These are phyloP conservation scores for Colletotrichum liriopes DNA, from an alignment of 2,329 filamentous ascomycete species.

Conservation along the genomic window DNA sequence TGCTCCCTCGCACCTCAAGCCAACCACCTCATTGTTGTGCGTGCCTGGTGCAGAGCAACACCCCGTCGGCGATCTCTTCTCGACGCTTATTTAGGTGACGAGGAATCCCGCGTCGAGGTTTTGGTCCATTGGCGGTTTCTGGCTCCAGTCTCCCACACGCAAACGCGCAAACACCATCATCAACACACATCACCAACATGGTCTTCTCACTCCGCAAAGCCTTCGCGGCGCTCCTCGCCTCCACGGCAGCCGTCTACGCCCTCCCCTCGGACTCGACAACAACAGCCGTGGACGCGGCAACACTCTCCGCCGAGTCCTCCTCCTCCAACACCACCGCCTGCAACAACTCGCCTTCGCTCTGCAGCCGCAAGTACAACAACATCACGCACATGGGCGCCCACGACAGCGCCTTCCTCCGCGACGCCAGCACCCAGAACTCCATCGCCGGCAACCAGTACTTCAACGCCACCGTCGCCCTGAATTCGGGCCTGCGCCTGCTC, in stretches of 20 bases:
- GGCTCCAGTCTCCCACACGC: background rate
- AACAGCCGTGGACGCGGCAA: too few relatives aligned
- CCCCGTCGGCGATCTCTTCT: background rate
- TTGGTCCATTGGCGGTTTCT: background rate
- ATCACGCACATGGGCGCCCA: conserved; percentile 86
- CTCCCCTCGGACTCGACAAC: too few relatives aligned
- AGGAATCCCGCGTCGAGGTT: background rate
- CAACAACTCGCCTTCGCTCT: conserved; percentile 86
- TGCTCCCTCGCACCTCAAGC: background rate
- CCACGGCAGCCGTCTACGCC: conserved; percentile 43
- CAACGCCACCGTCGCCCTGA: conserved; percentile 80
- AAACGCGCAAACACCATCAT: background rate
- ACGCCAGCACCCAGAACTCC: conserved; percentile 73
- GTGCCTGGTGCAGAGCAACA: conserved; percentile 12
- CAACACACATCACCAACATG: conserved; percentile 44
- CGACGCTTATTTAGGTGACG: conserved; percentile 9
- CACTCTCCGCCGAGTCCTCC: background rate
- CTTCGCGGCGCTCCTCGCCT: conserved; percentile 46
- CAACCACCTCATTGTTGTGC: conserved; percentile 28
- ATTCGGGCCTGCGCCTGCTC: conserved; percentile 80
- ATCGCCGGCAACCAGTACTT: conserved; percentile 81
- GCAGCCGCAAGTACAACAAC: conserved; percentile 79
- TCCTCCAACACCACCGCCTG: conserved; percentile 67
- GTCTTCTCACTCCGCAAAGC: conserved; percentile 48
- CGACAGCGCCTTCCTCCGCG: conserved; percentile 80